phyloP scores from a whole-genome alignment of 371 early-diverging fungal species.

The Fennellomyces sp. region DNA sequence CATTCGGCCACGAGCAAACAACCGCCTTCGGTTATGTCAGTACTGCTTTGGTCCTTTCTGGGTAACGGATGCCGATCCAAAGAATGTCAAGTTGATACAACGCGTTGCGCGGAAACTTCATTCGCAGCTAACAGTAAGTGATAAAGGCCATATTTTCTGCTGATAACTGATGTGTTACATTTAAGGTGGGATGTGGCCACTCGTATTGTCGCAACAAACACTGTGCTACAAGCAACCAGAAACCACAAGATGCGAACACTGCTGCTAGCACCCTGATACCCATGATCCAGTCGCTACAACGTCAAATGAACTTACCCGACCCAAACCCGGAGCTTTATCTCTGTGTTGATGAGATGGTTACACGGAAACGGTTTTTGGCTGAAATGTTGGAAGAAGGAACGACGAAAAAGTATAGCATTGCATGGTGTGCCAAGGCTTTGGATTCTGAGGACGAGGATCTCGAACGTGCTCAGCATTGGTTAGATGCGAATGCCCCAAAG shows the following conservation, averaged over 20 bases:
- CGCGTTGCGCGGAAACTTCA: slow-evolving; percentile 76
- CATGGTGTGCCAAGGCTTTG: slow-evolving; percentile 76
- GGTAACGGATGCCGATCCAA: slow-evolving; percentile 78
- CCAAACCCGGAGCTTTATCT: slow-evolving; percentile 52
- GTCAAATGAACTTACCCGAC: slow-evolving; percentile 23
- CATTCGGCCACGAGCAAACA: slow-evolving; percentile 50
- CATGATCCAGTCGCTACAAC: slow-evolving; percentile 46
- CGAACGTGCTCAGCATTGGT: slow-evolving; percentile 61
- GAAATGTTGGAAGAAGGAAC: slow-evolving; percentile 45
- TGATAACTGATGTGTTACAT: neutral
- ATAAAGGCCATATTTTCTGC: too few relatives aligned
- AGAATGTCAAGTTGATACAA: slow-evolving; percentile 71
- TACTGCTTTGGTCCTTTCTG: slow-evolving; percentile 88
- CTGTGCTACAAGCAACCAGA: slow-evolving; percentile 64
- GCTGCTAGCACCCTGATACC: slow-evolving; percentile 67
- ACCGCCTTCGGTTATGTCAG: slow-evolving; percentile 68
- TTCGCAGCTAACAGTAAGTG: slow-evolving; percentile 64
- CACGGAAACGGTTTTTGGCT: slow-evolving; percentile 54
- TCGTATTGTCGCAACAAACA: slow-evolving; percentile 72
- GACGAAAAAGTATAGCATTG: slow-evolving; percentile 48
- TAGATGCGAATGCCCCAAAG: slow-evolving; percentile 58
- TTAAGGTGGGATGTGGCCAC: slow-evolving; percentile 68
- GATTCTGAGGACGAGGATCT: slow-evolving; percentile 57
- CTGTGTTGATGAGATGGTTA: slow-evolving; percentile 70
- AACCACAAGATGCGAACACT: slow-evolving; percentile 65